Evolutionary conservation across 768 basidiomycete genomes (phyloP).

Genomic region (Candolleomyces aberdarensis): DNA sequence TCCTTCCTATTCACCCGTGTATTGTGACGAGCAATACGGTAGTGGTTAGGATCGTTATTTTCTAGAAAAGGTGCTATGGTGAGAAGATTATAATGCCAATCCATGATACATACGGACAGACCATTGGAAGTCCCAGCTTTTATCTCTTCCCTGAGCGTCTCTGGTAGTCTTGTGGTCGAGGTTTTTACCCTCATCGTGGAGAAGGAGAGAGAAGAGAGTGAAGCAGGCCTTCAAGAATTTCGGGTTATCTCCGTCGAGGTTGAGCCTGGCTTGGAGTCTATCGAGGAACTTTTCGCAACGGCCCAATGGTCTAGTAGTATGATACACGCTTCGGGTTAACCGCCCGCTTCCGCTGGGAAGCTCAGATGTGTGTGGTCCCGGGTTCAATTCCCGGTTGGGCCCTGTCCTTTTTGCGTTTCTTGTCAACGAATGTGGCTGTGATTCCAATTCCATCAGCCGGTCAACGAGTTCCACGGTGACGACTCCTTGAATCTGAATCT

Average conservation of each 20-base stretch:
- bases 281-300: conserved; percentile 8
- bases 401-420: conserved; percentile 14
- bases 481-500: neutral
- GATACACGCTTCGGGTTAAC: conserved; percentile 31
- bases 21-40: neutral
- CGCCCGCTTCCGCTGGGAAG: conserved; percentile 17
- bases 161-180: neutral
- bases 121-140: neutral
- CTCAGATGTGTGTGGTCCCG: conserved; percentile 30
- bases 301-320: conserved; percentile 37
- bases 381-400: conserved; percentile 37
- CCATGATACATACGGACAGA: neutral
- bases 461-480: neutral
- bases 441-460: neutral
- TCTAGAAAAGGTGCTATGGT: neutral
- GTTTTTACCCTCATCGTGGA: conserved; percentile 2
- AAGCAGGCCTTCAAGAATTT: neutral
- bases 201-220: neutral
- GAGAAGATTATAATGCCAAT: neutral
- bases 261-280: neutral
- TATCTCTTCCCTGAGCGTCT: neutral
- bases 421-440: neutral
- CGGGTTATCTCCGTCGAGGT: neutral
- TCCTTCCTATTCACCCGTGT: conserved; percentile 50
- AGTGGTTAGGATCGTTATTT: conserved; percentile 6